phyloP scores from a whole-genome alignment of 305 asterid genomes.

The Petunia hybrid region DNA sequence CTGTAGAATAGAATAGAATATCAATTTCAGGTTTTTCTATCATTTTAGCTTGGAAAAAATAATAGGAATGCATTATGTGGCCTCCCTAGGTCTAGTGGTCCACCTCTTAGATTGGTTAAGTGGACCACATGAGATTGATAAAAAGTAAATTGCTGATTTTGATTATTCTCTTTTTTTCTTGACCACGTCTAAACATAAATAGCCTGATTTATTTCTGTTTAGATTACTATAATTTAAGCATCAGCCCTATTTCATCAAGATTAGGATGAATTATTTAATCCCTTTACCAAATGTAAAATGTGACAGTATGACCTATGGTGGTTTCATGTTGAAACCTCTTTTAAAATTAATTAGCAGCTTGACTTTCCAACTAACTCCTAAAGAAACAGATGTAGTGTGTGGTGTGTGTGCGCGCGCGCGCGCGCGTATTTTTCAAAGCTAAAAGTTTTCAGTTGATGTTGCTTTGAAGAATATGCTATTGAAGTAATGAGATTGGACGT shows the following conservation, averaged over 20 bases:
- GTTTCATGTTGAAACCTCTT: background rate
- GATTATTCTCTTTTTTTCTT: background rate
- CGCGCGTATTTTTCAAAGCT: background rate
- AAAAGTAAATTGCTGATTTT: background rate
- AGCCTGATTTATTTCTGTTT: background rate
- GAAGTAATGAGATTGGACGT: background rate
- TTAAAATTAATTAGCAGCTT: background rate
- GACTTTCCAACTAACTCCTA: background rate
- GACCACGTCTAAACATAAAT: background rate
- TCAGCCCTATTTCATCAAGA: background rate
- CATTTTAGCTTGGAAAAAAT: background rate
- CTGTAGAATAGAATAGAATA: conserved; percentile 50
- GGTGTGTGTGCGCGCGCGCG: background rate
- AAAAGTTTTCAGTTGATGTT: background rate
- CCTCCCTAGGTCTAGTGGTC: background rate
- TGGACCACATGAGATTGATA: conserved; percentile 24
- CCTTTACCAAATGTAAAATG: background rate
- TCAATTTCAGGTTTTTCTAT: conserved; percentile 12
- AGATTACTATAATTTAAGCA: background rate
- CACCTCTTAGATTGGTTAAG: background rate
- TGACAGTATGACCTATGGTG: background rate
- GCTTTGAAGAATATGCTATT: background rate
- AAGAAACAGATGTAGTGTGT: background rate
- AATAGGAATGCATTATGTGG: background rate
- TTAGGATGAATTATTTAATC: conserved; percentile 8